Conservation (phyloP, 2,329 filamentous ascomycete species). For the Cytospora paraplurivora region DNA sequence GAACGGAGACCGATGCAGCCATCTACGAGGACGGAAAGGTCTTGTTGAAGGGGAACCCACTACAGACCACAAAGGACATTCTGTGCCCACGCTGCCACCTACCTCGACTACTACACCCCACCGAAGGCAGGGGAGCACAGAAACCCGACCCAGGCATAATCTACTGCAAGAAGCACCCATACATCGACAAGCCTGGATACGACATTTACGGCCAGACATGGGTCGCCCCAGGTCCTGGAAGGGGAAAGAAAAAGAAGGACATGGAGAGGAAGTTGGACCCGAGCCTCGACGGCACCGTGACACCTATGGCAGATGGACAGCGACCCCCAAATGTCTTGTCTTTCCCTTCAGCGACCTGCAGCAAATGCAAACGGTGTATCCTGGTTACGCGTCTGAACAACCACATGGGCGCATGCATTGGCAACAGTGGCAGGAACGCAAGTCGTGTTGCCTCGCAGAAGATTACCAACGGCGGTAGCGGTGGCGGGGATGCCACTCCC, state of each 20-base stretch:
- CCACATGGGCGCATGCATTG: constrained; percentile 69
- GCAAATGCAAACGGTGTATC: constrained; percentile 68
- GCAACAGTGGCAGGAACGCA: constrained; percentile 64
- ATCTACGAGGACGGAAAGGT: constrained; percentile 71
- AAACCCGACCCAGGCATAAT: constrained; percentile 68
- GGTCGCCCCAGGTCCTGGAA: constrained; percentile 68
- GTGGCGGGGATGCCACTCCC: constrained; percentile 58
- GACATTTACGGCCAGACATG: constrained; percentile 85
- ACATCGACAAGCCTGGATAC: constrained; percentile 73
- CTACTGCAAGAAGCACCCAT: constrained; percentile 80
- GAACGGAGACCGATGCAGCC: constrained; percentile 67
- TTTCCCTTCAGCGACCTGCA: constrained; percentile 67
- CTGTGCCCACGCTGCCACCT: constrained; percentile 75
- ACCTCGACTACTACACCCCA: constrained; percentile 72
- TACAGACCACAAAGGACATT: constrained; percentile 71
- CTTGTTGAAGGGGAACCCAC: constrained; percentile 69
- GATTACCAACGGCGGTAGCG: constrained; percentile 58
- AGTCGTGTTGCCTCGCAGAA: constrained; percentile 64
- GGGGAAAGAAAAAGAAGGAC: constrained; percentile 80
- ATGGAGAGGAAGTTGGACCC: constrained; percentile 61
- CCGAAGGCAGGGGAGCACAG: constrained; percentile 66
- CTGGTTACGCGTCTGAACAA: constrained; percentile 67
- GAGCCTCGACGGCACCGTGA: constrained; percentile 44
- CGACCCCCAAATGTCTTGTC: constrained; percentile 63
- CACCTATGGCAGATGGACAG: constrained; percentile 50